Evolutionary conservation across 257 asterid genomes (phyloP).

Genomic region (Solanum appendiculatum): DNA sequence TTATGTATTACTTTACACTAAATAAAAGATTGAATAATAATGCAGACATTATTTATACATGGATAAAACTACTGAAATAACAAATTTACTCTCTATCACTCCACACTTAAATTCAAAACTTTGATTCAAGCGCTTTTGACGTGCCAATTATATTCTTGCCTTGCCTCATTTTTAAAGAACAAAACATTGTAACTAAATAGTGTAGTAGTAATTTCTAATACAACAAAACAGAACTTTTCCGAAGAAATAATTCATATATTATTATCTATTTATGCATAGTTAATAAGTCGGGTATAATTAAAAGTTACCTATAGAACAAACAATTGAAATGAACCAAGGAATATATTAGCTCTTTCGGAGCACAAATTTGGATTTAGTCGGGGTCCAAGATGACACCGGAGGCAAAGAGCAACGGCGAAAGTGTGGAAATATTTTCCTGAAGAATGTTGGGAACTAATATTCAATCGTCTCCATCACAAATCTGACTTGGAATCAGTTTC

Average conservation of each 20-base stretch:
- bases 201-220: no score
- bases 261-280: not conserved
- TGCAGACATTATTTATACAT: not conserved
- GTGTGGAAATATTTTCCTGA: not conserved
- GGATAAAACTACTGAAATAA: no score
- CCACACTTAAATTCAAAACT: no score
- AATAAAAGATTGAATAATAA: not conserved
- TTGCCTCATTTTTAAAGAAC: not conserved
- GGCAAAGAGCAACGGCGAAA: no score
- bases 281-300: not conserved
- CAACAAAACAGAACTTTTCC: not conserved
- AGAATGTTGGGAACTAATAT: not conserved
- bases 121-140: not conserved
- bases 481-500: no score
- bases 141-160: not conserved
- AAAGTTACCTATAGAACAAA: not conserved
- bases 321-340: no score
- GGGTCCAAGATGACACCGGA: no score
- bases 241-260: not conserved
- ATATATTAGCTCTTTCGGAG: not conserved
- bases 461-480: not conserved
- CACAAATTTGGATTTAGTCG: no score
- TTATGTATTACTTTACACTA: not conserved
- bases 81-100: not conserved
- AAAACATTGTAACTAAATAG: not conserved